Evolutionary conservation across 306 rosid species (phyloP).

Genomic region (Vicia sativa): DNA sequence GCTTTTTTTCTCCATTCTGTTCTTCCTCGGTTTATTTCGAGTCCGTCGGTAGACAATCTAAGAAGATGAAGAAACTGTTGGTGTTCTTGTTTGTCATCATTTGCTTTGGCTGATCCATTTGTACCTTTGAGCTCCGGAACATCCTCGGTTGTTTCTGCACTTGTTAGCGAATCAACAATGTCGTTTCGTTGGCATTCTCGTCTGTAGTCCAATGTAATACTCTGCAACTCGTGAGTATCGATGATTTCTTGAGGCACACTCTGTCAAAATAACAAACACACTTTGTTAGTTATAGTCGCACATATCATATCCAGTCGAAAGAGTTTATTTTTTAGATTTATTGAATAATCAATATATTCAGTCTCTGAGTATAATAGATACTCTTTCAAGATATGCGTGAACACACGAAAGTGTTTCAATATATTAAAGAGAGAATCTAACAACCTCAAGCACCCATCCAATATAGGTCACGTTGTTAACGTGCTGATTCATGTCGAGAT

Average conservation of each 20-base stretch:
- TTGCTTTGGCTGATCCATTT: slow-evolving; percentile 55
- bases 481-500: slow-evolving; percentile 95
- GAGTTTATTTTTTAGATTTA: too few relatives aligned
- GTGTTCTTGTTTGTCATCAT: slow-evolving; percentile 44
- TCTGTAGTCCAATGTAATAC: slow-evolving; percentile 92
- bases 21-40: slow-evolving; percentile 86
- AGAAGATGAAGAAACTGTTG: slow-evolving; percentile 78
- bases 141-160: slow-evolving; percentile 53
- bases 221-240: slow-evolving; percentile 75
- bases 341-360: too few relatives aligned
- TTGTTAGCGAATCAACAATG: slow-evolving; percentile 79
- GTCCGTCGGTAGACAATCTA: slow-evolving; percentile 67
- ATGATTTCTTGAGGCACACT: slow-evolving; percentile 95
- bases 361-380: too few relatives aligned
- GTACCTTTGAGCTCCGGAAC: slow-evolving; percentile 53
- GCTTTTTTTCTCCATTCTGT: slow-evolving; percentile 92
- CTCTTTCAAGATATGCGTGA: too few relatives aligned
- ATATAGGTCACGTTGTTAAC: slow-evolving; percentile 90
- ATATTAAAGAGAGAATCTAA: slow-evolving; percentile 29
- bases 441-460: slow-evolving; percentile 97
- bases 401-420: background rate
- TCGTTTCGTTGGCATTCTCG: slow-evolving; percentile 86
- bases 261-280: slow-evolving; percentile 45
- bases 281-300: slow-evolving; percentile 30
- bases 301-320: too few relatives aligned